These are phyloP conservation scores for Butyriboletus loyo DNA, from an alignment of 768 basidiomycete species.

Conservation along the genomic window DNA sequence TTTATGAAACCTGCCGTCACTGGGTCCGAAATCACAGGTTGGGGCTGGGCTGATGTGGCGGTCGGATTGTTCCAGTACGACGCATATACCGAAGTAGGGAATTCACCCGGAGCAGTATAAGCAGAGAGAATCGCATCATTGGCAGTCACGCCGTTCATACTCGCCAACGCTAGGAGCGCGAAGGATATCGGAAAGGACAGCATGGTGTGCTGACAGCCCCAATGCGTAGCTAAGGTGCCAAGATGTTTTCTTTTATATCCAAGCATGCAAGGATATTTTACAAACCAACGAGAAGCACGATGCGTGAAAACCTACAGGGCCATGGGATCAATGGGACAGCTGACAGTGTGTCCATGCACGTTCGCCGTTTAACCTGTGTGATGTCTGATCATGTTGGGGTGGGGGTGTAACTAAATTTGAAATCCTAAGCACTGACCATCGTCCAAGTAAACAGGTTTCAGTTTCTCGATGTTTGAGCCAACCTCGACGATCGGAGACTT, in stretches of 20 bases:
- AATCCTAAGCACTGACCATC: not conserved
- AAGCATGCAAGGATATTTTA: not conserved
- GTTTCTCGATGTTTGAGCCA: not conserved
- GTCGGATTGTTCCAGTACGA: conserved; percentile 70
- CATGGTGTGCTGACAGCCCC: conserved; percentile 11
- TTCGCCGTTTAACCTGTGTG: conserved; percentile 7
- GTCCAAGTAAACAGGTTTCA: not conserved
- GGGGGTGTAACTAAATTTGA: too few relatives aligned
- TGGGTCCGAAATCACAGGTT: conserved; percentile 69
- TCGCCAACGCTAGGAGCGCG: conserved; percentile 10
- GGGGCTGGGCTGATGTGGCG: conserved; percentile 63
- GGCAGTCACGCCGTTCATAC: not conserved
- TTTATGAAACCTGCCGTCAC: conserved; percentile 44
- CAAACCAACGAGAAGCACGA: not conserved
- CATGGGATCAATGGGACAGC: not conserved
- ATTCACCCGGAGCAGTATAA: conserved; percentile 58
- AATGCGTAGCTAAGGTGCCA: not conserved
- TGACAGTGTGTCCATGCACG: conserved; percentile 2
- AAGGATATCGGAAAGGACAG: conserved; percentile 9
- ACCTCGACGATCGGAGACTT: not conserved
- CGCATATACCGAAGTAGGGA: conserved; percentile 58
- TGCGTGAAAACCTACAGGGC: not conserved
- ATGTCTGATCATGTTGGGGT: not conserved
- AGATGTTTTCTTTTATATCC: conserved; percentile 4
- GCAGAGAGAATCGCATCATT: conserved; percentile 29